Percentiles rank a stretch among this genome's conserved stretches.
Evolutionary conservation across 768 basidiomycete species (phyloP).

Genomic region (Boletus reticuloceps): DNA sequence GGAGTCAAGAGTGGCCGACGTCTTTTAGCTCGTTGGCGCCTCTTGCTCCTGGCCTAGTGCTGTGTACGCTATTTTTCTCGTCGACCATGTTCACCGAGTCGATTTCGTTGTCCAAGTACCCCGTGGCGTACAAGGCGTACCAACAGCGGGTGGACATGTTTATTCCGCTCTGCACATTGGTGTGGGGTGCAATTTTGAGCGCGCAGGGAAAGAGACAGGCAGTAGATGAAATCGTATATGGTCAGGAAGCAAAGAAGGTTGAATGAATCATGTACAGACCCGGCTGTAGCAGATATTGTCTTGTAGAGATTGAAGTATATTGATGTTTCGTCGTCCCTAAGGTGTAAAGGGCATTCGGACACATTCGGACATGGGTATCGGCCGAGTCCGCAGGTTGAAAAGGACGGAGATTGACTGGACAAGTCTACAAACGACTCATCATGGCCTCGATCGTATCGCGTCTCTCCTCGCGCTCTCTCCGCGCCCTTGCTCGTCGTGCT

Average conservation of each 20-base stretch:
- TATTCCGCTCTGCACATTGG: conserved; percentile 43
- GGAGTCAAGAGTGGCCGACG: conserved; percentile 19
- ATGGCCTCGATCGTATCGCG: conserved; percentile 53
- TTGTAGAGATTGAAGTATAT: too few species aligned
- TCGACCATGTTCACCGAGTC: conserved; percentile 81
- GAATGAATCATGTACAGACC: conserved; percentile 6
- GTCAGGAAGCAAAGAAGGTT: conserved; percentile 29
- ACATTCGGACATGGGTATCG: conserved; percentile 11
- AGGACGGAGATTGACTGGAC: neutral
- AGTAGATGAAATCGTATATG: conserved; percentile 45
- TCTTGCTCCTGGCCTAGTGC: conserved; percentile 54
- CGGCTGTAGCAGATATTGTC: too few species aligned
- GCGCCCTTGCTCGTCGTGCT: conserved; percentile 64
- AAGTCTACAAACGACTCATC: conserved; percentile 32
- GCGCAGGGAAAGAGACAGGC: conserved; percentile 36
- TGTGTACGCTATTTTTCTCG: conserved; percentile 70
- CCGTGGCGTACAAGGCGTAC: conserved; percentile 66
- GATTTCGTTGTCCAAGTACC: conserved; percentile 75
- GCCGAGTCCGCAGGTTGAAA: conserved; percentile 16
- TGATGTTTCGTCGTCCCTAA: too few species aligned
- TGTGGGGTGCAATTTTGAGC: conserved; percentile 41
- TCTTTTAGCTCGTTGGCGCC: conserved; percentile 32
- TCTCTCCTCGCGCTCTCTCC: conserved; percentile 65
- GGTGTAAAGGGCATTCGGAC: conserved; percentile 5
- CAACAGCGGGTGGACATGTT: conserved; percentile 83